These are phyloP conservation scores for Cytidiella melzeri DNA, from an alignment of 768 basidiomycete species.

Conservation along the genomic window DNA sequence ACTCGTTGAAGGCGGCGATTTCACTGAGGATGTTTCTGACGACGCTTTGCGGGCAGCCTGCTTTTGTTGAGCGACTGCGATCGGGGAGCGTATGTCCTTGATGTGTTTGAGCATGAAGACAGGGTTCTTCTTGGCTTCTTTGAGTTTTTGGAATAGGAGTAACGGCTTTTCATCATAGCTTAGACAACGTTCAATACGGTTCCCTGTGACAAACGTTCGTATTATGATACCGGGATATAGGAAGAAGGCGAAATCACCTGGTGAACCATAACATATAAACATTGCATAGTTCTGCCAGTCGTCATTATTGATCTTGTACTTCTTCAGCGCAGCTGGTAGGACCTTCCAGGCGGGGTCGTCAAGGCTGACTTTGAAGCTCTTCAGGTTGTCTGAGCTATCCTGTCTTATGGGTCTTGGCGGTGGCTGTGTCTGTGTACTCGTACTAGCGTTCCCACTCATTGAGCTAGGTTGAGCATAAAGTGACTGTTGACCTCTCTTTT, in stretches of 20 bases:
- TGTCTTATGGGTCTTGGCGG: slow-evolving; percentile 45
- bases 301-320: slow-evolving; percentile 97
- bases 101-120: slow-evolving; percentile 99
- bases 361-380: slow-evolving; percentile 95
- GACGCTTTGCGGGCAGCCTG: slow-evolving; percentile 84
- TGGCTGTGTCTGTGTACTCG: slow-evolving; percentile 22
- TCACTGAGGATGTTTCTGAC: slow-evolving; percentile 19
- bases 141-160: slow-evolving; percentile 93
- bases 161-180: slow-evolving; percentile 98
- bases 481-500: slow-evolving; percentile 4
- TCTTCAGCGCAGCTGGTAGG: slow-evolving; percentile 93
- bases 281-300: slow-evolving; percentile 99
- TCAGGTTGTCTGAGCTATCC: slow-evolving; percentile 70
- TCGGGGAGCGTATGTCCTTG: slow-evolving; percentile 95
- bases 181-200: slow-evolving; percentile 86
- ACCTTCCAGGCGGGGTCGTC: slow-evolving; percentile 99
- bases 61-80: slow-evolving; percentile 94
- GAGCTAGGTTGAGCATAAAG: slow-evolving; percentile 3
- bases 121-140: slow-evolving; percentile 95
- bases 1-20: slow-evolving; percentile 31
- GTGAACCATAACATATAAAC: slow-evolving; percentile 96
- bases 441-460: slow-evolving; percentile 7
- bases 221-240: slow-evolving; percentile 23
- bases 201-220: slow-evolving; percentile 34
- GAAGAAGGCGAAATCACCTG: slow-evolving; percentile 50